Base-by-base conservation (phyloP, 2,329 filamentous ascomycete genomes). In the Neonectria hederae region DNA sequence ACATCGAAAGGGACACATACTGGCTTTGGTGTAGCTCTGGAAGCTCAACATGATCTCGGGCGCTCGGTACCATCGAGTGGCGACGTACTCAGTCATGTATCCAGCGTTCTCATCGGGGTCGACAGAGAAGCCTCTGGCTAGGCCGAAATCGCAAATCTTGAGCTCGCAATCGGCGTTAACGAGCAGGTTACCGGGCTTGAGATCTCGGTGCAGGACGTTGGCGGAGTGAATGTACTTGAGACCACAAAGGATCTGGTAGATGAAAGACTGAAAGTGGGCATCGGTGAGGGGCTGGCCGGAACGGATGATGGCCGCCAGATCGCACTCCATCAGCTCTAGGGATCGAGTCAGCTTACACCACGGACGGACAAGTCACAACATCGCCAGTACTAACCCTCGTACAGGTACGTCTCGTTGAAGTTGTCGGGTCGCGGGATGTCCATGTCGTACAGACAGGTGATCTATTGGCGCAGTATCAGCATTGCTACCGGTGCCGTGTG, bases 31-130 rank as follows among this genome's bases (percentile, higher is more conserved):
- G 82, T 99, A 99, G 84, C 94, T 97, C 82, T 98, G 95, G 88
- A 99, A 99, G 84, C 94, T 97, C 80, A 99, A 84, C 96, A 99
- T 99, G 74, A 99, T 99, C 81, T 99, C 96, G 5, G 96, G 96
- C 4, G 96, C 96, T 82, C 87, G 85, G 76, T 89, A 99, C 96
- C 96, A 99, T 83, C 96, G 88, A 56, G 96, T 99, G 54, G 96
- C 96, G 60, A 99, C 96, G 76, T 99, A 99, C 82, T 99, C 96
- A 11, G 96, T 99, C 96, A 99, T 98, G 82, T 98, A 99, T 22
- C 96, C 96, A 19, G 96, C 96, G 78, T 98, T 98, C 83, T 99
- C 95, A 80, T 99, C 93, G 1, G 96, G 96, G 72, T 98, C 95
- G 76, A 97, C 90, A 3, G 94, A 97, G 84, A 99, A 98, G 63